These are phyloP conservation scores for Rosa lucieae DNA, from an alignment of 306 rosid genomes.

Conservation along the genomic window DNA sequence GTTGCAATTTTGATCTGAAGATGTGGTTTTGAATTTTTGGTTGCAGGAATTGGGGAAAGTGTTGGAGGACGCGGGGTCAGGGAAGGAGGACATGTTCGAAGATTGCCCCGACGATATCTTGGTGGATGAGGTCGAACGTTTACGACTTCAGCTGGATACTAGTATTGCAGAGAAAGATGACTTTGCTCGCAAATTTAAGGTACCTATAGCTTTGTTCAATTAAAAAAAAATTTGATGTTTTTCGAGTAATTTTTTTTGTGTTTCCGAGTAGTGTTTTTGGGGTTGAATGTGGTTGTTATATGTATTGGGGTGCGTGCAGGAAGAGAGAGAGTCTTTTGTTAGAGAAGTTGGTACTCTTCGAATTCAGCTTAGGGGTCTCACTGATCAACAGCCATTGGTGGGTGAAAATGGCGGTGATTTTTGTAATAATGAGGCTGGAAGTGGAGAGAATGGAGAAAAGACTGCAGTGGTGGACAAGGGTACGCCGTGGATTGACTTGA, in stretches of 20 bases:
- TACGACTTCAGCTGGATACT: constrained; percentile 33
- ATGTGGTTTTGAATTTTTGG: neutral
- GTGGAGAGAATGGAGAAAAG: constrained; percentile 29
- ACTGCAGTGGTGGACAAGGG: constrained; percentile 5
- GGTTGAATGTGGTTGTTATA: neutral
- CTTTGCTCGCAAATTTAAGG: constrained; percentile 41
- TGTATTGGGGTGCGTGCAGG: constrained; percentile 43
- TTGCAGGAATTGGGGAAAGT: constrained; percentile 18
- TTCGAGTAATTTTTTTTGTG: neutral
- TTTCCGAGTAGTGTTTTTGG: constrained; percentile 3
- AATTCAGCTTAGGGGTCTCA: constrained; percentile 54
- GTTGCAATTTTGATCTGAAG: neutral
- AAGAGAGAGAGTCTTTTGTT: constrained; percentile 49
- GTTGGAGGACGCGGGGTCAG: constrained; percentile 56
- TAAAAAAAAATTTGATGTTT: neutral
- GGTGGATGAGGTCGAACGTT: constrained; percentile 38
- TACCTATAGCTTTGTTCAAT: constrained; percentile 14
- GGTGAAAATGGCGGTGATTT: constrained; percentile 18
- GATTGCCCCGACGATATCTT: constrained; percentile 82
- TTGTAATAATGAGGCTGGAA: constrained; percentile 22
- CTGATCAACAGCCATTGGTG: constrained; percentile 21
- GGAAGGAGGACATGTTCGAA: constrained; percentile 77
- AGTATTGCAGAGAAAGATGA: constrained; percentile 48
- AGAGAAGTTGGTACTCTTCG: constrained; percentile 50
- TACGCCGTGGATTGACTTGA: constrained; percentile 40